Conservation (phyloP, 306 rosid genomes). For the Sicyos edulis region DNA sequence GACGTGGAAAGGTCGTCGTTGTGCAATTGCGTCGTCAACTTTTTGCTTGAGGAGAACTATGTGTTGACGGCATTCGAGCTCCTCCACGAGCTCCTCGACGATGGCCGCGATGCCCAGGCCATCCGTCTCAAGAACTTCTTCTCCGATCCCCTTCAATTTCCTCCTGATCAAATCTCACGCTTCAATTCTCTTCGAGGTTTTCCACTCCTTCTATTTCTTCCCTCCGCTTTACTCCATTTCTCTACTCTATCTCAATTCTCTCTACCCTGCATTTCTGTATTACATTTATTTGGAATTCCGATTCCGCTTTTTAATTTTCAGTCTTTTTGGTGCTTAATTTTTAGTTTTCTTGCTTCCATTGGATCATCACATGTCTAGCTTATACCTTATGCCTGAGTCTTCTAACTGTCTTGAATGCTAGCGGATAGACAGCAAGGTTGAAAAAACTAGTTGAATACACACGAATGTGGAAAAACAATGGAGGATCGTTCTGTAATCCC, state of each 20-base stretch:
- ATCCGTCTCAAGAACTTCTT: constrained; percentile 84
- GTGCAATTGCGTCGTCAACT: constrained; percentile 97
- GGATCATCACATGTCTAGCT: background rate
- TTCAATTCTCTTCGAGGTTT: constrained; percentile 74
- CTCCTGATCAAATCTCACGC: constrained; percentile 84
- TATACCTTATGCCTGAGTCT: background rate
- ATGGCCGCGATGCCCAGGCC: constrained; percentile 78
- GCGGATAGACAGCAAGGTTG: background rate
- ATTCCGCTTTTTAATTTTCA: background rate
- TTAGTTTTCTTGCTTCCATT: background rate
- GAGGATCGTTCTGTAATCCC: background rate
- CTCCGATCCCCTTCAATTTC: constrained; percentile 70
- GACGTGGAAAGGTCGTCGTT: constrained; percentile 89
- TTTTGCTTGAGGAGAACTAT: constrained; percentile 87
- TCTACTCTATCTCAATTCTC: background rate
- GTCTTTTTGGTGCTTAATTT: background rate
- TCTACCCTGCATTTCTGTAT: background rate
- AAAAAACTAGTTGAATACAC: constrained; percentile 5
- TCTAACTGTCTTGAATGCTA: background rate
- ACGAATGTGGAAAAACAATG: background rate
- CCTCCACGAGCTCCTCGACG: constrained; percentile 97
- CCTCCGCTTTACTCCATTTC: background rate
- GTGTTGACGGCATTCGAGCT: constrained; percentile 90
- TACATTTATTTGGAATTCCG: background rate
- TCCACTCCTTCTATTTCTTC: background rate